Evolutionary conservation across 2,329 filamentous ascomycete genomes (phyloP).

Genomic region (Chaetomium sp.): DNA sequence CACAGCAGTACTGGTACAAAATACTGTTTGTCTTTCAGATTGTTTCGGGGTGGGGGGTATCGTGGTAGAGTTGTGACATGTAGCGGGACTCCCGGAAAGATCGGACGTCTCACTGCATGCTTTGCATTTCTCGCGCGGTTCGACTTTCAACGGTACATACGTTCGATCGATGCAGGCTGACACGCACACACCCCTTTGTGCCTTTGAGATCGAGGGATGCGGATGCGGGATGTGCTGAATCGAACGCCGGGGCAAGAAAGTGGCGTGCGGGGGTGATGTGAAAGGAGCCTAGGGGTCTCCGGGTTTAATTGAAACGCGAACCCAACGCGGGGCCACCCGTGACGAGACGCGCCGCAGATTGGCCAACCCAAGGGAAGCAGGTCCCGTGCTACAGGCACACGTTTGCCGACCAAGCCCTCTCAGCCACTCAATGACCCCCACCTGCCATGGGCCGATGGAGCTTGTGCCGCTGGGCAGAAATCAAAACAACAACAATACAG

Average conservation of each 20-base stretch:
- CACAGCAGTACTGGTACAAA: neutral
- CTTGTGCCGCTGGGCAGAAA: slow-evolving; percentile 24
- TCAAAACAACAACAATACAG: slow-evolving; percentile 34
- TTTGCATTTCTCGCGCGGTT: neutral
- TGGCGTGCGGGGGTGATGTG: neutral
- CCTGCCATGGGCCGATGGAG: slow-evolving; percentile 21
- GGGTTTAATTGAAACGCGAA: slow-evolving; percentile 19
- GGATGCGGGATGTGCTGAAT: neutral
- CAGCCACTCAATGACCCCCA: slow-evolving; percentile 27
- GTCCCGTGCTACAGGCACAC: slow-evolving; percentile 8
- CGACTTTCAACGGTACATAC: neutral
- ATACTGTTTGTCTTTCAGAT: neutral
- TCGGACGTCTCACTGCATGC: neutral
- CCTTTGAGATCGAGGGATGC: neutral
- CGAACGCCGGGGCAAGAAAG: neutral
- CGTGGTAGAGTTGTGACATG: no score
- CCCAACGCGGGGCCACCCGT: slow-evolving; percentile 6
- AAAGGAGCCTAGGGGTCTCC: neutral
- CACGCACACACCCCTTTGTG: neutral
- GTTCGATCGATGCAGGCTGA: neutral
- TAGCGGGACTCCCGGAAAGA: neutral
- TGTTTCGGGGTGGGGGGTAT: no score
- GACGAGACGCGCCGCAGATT: slow-evolving; percentile 15
- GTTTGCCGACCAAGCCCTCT: slow-evolving; percentile 8
- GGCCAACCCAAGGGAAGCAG: slow-evolving; percentile 5